Evolutionary conservation across 495 filamentous ascomycete species (phyloP).

Genomic region (Lasiosphaeria ovina): DNA sequence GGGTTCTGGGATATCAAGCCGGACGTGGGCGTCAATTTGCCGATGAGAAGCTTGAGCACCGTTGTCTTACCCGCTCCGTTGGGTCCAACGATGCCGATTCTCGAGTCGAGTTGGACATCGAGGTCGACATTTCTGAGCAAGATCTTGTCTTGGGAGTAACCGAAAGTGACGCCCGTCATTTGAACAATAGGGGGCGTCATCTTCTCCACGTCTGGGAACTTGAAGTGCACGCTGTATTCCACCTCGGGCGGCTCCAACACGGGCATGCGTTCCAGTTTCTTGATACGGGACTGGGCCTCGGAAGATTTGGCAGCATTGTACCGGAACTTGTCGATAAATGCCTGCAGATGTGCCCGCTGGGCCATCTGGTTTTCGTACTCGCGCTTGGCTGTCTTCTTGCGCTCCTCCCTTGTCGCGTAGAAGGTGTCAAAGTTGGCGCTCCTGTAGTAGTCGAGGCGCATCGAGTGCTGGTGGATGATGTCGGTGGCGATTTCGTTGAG

Average conservation of each 20-base stretch:
- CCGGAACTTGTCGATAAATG: slow-evolving; percentile 99
- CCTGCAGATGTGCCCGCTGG: slow-evolving; percentile 80
- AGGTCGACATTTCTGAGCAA: slow-evolving; percentile 86
- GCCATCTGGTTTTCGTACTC: slow-evolving; percentile 99
- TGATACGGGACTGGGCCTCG: slow-evolving; percentile 96
- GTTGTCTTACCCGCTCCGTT: slow-evolving; percentile 99
- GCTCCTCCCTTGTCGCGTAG: slow-evolving; percentile 96
- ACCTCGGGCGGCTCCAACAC: slow-evolving; percentile 84
- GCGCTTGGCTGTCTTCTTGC: slow-evolving; percentile 90
- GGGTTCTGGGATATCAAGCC: slow-evolving; percentile 86
- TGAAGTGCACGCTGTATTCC: slow-evolving; percentile 96
- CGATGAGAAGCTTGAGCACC: slow-evolving; percentile 89
- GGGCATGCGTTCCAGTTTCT: slow-evolving; percentile 97
- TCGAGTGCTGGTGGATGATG: slow-evolving; percentile 97
- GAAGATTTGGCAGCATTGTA: slow-evolving; percentile 99
- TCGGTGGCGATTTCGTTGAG: slow-evolving; percentile 99
- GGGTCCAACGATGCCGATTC: slow-evolving; percentile 96
- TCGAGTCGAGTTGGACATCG: slow-evolving; percentile 95
- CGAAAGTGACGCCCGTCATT: slow-evolving; percentile 90
- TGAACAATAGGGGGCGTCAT: slow-evolving; percentile 96
- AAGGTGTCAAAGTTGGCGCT: slow-evolving; percentile 97
- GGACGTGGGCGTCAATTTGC: slow-evolving; percentile 70
- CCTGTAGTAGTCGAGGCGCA: slow-evolving; percentile 97
- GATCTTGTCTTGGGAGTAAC: slow-evolving; percentile 76
- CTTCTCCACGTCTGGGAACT: slow-evolving; percentile 97